These are phyloP conservation scores for Dispira simplex DNA, from an alignment of 192 early-diverging fungal species.

Conservation along the genomic window DNA sequence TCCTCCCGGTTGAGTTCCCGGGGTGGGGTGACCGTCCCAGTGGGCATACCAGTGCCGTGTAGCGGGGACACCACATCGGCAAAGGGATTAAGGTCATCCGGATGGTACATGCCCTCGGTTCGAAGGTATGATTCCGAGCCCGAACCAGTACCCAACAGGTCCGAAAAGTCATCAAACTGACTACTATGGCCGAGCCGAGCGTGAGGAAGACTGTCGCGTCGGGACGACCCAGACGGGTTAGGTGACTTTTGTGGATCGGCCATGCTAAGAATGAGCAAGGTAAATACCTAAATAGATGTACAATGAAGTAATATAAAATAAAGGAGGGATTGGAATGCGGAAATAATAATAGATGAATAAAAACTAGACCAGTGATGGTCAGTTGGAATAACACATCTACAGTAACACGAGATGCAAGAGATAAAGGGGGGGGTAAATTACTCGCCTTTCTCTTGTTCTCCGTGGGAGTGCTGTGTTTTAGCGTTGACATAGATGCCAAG, in stretches of 20 bases:
- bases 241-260: neutral
- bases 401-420: too few species aligned
- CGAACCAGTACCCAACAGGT: constrained; percentile 11
- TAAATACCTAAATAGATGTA: neutral
- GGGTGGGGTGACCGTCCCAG: neutral
- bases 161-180: constrained; percentile 16
- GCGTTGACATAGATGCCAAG: too few species aligned
- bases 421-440: too few species aligned
- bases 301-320: neutral
- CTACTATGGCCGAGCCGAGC: neutral
- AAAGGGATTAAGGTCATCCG: constrained; percentile 17
- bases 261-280: neutral
- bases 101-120: constrained; percentile 12
- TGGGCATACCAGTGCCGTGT: neutral
- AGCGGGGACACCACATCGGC: constrained; percentile 15
- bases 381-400: too few species aligned
- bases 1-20: neutral
- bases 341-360: neutral
- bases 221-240: neutral
- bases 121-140: constrained; percentile 8
- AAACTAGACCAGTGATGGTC: too few species aligned
- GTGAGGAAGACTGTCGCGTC: neutral
- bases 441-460: too few species aligned
- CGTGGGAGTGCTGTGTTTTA: too few species aligned
- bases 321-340: neutral